A percentile compares a stretch with the other conserved stretches of the same genome.
Evolutionary conservation across 306 rosid genomes (phyloP).

Genomic region (Cicer pinnatifidum): DNA sequence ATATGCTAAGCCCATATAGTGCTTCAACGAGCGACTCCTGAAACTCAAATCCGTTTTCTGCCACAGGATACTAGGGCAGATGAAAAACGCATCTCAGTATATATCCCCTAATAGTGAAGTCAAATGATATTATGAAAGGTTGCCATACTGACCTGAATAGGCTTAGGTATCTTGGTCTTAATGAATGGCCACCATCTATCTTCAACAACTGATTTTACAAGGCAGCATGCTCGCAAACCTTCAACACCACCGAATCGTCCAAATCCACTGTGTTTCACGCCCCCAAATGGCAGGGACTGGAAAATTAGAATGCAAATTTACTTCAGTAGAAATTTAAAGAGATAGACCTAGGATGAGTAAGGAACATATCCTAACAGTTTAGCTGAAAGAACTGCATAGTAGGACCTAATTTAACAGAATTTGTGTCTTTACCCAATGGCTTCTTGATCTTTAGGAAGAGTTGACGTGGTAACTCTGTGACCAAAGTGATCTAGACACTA

Average conservation of each 20-base stretch:
- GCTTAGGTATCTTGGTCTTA: constrained; percentile 83
- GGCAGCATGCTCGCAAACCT: constrained; percentile 97
- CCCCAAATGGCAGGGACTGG: constrained; percentile 97
- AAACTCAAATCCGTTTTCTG: constrained; percentile 83
- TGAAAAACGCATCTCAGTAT: constrained; percentile 42
- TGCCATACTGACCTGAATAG: constrained; percentile 74
- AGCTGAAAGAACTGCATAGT: constrained; percentile 39
- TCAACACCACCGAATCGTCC: constrained; percentile 93
- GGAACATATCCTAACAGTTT: constrained; percentile 15
- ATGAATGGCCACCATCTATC: constrained; percentile 94
- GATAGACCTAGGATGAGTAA: constrained; percentile 5
- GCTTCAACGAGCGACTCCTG: constrained; percentile 83
- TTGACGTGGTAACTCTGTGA: constrained; percentile 3
- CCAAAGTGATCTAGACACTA: background rate
- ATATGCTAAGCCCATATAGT: constrained; percentile 77
- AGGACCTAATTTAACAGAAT: background rate
- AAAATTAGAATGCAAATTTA: constrained; percentile 47
- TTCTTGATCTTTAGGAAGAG: background rate
- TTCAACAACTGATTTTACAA: constrained; percentile 89
- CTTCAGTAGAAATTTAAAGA: constrained; percentile 42
- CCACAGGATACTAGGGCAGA: constrained; percentile 76
- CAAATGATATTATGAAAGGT: constrained; percentile 27
- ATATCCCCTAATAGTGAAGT: constrained; percentile 7
- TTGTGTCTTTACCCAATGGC: background rate
- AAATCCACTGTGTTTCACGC: constrained; percentile 91